Evolutionary conservation across 345 rosid species (phyloP), one percentile per base, ranked within the genome.

Genomic region (Eucalyptus victrix): DNA sequence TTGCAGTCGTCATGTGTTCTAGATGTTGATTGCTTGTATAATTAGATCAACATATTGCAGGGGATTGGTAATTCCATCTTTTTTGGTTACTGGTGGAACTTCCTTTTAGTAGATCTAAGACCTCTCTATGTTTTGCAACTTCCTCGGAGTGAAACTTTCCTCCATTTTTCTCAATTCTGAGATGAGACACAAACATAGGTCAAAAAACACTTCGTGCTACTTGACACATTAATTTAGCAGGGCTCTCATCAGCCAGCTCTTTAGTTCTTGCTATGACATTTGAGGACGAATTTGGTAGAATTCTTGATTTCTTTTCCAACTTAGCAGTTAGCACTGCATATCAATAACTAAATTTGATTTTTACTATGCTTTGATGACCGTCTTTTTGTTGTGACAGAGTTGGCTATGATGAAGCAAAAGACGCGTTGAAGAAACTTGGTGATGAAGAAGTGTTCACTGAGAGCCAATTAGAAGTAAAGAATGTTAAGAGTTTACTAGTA

Each of bases 401-500:
- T 80, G 97, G 97, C 44, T 95, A 96, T 18, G 97, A 98, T 89
- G 97, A 96, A 94, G 97, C 94, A 54, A 95, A 90, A 88, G 95
- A 95, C 80, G 89, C 89, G 51, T 91, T 96, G 88, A 96, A 92
- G 88, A 92, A 91, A 90, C 93, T 98, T 54, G 99, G 99, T 88
- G 99, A 98, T 30, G 96, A 96, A 88, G 94, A 95, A 94, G 99
- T 96, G 62, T 95, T 96, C 88, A 92, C 93, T 6, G 95, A 96
- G 92, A 94, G 95, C 91, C 95, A 97, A 86, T 90, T 97, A 56
- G 94, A 94, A 90, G 95, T 96, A 91, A 97, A 96, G 93, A 94
- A 96, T 89, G 95, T 97, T 19, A 96, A 96, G 92, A 88, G 93
- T 91, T 96, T 97, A 56, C 91, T 97, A 97, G 99, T 95, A 94